phyloP scores from a whole-genome alignment of 2,329 filamentous ascomycete genomes.

The Fusarium camptoceras region DNA sequence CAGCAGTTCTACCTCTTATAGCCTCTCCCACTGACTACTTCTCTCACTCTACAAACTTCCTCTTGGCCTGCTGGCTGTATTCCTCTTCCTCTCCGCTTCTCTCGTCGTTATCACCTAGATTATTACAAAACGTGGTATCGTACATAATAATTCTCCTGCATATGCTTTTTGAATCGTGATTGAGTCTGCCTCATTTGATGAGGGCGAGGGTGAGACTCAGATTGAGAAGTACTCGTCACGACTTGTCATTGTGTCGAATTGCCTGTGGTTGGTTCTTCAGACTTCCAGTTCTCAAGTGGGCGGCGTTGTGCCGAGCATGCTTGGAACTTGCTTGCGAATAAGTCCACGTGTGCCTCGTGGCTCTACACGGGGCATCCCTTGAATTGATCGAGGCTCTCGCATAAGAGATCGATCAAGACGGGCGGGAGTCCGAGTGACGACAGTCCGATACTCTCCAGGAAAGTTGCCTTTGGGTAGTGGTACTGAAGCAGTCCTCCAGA shows the following conservation, averaged over 20 bases:
- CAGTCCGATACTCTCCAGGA: slow-evolving; percentile 69
- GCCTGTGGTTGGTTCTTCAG: slow-evolving; percentile 3
- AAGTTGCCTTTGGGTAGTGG: slow-evolving; percentile 71
- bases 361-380: slow-evolving; percentile 80
- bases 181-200: not conserved
- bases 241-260: not conserved
- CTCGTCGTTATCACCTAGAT: slow-evolving; percentile 37
- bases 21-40: slow-evolving; percentile 2
- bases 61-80: slow-evolving; percentile 28
- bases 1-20: not conserved
- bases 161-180: slow-evolving; percentile 21
- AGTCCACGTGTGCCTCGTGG: slow-evolving; percentile 63
- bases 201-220: not conserved
- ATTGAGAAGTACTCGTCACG: not conserved
- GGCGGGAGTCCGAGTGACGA: slow-evolving; percentile 76
- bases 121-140: slow-evolving; percentile 46
- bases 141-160: slow-evolving; percentile 36
- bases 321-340: slow-evolving; percentile 67
- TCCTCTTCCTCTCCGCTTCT: slow-evolving; percentile 13
- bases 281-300: slow-evolving; percentile 48
- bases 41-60: slow-evolving; percentile 10
- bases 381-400: slow-evolving; percentile 90
- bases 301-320: slow-evolving; percentile 59
- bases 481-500: slow-evolving; percentile 78
- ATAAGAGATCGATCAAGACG: slow-evolving; percentile 88